Evolutionary conservation across 1,284 basidiomycete species (phyloP).

Genomic region (Boletus mariae): DNA sequence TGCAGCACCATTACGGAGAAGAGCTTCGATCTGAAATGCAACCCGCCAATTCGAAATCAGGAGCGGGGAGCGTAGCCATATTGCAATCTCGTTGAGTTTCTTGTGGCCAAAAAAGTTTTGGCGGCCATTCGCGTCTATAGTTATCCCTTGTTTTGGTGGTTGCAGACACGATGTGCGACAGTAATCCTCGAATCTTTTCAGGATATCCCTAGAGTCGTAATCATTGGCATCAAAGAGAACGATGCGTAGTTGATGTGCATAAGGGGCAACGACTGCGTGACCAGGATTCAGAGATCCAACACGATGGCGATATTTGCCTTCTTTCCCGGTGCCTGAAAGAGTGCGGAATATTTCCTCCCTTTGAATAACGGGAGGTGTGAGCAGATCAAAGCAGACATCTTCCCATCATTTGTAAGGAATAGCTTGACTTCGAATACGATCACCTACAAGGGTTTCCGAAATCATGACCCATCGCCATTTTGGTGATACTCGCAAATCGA

Average conservation of each 20-base stretch:
- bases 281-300: slow-evolving; percentile 51
- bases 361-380: slow-evolving; percentile 61
- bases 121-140: slow-evolving; percentile 44
- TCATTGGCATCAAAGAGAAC: slow-evolving; percentile 43
- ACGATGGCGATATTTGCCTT: slow-evolving; percentile 45
- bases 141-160: slow-evolving; percentile 31
- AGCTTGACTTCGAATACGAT: slow-evolving; percentile 4
- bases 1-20: slow-evolving; percentile 56
- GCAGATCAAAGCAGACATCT: slow-evolving; percentile 65
- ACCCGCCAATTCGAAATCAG: slow-evolving; percentile 46
- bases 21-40: slow-evolving; percentile 67
- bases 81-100: slow-evolving; percentile 43
- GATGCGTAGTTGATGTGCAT: slow-evolving; percentile 63
- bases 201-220: slow-evolving; percentile 34
- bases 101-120: slow-evolving; percentile 48
- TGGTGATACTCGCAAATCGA: slow-evolving; percentile 54
- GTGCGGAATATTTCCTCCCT: slow-evolving; percentile 53
- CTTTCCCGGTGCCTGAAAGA: slow-evolving; percentile 41
- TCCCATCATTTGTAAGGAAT: slow-evolving; percentile 2
- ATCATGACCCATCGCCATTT: slow-evolving; percentile 56
- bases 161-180: slow-evolving; percentile 52
- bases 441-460: slow-evolving; percentile 40
- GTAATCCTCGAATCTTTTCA: slow-evolving; percentile 46
- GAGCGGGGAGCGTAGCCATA: slow-evolving; percentile 41
- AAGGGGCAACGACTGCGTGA: slow-evolving; percentile 56